Percentiles rank a stretch among this genome's conserved stretches.
phyloP scores from a whole-genome alignment of 2,329 filamentous ascomycete species.

The Trichoderma afroharzianum region DNA sequence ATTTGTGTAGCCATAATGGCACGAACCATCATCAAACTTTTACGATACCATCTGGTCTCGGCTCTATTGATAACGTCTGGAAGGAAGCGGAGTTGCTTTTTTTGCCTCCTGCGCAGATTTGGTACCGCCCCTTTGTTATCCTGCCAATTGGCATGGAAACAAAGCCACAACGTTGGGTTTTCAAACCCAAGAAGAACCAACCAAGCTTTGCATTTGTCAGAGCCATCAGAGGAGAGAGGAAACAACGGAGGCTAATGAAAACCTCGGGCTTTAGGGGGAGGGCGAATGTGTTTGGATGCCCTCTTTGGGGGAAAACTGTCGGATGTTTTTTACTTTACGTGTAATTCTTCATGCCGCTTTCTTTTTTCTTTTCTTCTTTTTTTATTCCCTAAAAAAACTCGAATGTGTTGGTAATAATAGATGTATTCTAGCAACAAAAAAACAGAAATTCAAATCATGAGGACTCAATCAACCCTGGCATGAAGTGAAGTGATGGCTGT shows the following conservation, averaged over 20 bases:
- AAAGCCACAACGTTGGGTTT: neutral
- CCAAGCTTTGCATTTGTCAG: neutral
- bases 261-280: neutral
- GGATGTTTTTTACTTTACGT: neutral
- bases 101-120: neutral
- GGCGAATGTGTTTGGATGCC: neutral
- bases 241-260: neutral
- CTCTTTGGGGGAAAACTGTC: neutral
- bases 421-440: neutral
- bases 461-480: accelerated
- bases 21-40: neutral
- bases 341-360: neutral
- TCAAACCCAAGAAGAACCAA: neutral
- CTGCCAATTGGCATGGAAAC: neutral
- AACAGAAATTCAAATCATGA: neutral
- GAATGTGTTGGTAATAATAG: neutral
- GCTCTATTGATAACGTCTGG: neutral
- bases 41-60: neutral
- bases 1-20: neutral
- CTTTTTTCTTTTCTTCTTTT: neutral
- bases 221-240: neutral
- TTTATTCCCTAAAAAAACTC: neutral
- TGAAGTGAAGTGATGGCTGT: neutral
- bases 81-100: neutral
- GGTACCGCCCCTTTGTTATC: neutral